Evolutionary conservation across 331 rosid species (phyloP).

Genomic region (Quercus lobata): DNA sequence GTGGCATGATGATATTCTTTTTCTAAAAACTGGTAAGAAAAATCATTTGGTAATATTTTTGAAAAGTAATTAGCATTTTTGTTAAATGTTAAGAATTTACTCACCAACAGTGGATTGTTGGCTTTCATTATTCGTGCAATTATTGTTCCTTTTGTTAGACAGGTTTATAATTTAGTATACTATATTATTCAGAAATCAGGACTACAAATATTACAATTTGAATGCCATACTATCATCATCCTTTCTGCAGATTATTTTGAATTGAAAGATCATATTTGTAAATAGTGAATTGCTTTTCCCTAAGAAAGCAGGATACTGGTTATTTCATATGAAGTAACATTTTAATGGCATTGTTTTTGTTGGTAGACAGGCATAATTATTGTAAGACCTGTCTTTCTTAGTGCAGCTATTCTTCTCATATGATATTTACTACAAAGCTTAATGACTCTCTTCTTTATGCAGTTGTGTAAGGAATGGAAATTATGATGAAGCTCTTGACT

Average conservation of each 20-base stretch:
- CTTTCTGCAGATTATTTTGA: not conserved
- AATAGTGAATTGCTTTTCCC: too few species aligned
- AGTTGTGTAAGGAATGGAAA: slow-evolving; percentile 98
- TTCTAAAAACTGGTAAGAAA: not conserved
- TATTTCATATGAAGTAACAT: not conserved
- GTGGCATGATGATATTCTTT: not conserved
- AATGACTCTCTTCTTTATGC: slow-evolving; percentile 19
- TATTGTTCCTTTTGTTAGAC: not conserved
- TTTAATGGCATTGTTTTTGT: not conserved
- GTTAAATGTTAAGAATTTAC: too few species aligned
- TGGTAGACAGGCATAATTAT: not conserved
- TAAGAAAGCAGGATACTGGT: not conserved
- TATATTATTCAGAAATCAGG: not conserved
- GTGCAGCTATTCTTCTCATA: not conserved
- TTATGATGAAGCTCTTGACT: slow-evolving; percentile 94
- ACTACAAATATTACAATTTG: not conserved
- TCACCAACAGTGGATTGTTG: too few species aligned
- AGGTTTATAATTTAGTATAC: not conserved
- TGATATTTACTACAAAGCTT: not conserved
- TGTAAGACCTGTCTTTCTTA: not conserved
- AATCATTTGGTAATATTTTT: not conserved
- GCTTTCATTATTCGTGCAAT: not conserved
- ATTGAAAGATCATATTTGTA: not conserved
- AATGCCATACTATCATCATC: not conserved
- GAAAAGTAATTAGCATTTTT: too few species aligned